Evolutionary conservation across 2,329 filamentous ascomycete species (phyloP), one percentile per base, ranked within the genome.

Genomic region (Nigrograna mackinnonii): DNA sequence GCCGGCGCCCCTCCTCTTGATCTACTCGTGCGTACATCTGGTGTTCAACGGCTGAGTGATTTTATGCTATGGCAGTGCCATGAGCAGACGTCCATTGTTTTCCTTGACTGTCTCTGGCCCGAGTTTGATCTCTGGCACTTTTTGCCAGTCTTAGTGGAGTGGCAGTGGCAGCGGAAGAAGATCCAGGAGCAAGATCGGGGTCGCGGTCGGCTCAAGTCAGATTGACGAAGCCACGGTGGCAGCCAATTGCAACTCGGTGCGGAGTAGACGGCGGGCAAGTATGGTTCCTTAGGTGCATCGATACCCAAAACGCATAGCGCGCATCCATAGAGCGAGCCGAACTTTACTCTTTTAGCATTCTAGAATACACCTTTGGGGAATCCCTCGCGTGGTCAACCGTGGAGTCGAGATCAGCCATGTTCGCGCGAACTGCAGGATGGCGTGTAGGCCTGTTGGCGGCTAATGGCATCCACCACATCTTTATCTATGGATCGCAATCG

Each of bases 1-100:
- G 82, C 86, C 36, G 83, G 84, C 39, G 85, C 88, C 49, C 94
- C 94, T 13, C 94, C 94, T 1, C 75, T 97, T 31, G 94, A 99
- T 62, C 79, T 99, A 11, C 84, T 99, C 41, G 80, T 99, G 37
- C 84, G 94, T 37, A 99, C 94, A 4, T 96, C 91, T 49, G 92
- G 91, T 20, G 94, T 99, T 12, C 87, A 91, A 68, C 82, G 94
- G 36, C 75, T 99, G 45, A 96, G 91, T 63, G 94, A 99, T 67
- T 99, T 97, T 60, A 94, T 99, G 91, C 83, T 99, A 22, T 99
- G 94, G 94, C 94, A 99, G 70, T 94, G 89, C 58, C 91, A 97
- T 63, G 83, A 96, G 62, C 79, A 92, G 50, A 96, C 94, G 0
- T 87, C 95, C 46, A 87, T 99, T 51, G 89, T 95, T 46, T 99